Percentiles rank a stretch among this genome's conserved stretches.
Conservation (phyloP, 176 grass and related monocot genomes). For the Luzula sylvatica region DNA sequence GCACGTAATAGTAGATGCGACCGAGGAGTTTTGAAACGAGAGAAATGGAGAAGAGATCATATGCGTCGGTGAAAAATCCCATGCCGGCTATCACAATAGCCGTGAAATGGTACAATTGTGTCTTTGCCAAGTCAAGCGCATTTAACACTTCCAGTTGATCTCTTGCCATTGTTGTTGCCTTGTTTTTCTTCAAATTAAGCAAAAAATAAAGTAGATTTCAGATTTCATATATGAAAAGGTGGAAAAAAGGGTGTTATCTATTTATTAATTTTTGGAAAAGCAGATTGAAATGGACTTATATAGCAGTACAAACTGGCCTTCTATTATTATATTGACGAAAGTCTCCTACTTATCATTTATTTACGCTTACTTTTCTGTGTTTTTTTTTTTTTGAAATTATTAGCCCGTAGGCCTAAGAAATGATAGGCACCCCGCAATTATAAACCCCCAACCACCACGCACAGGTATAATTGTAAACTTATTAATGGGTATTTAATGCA, state of each 20-base stretch:
- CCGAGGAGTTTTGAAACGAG: slow-evolving; percentile 25
- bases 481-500: too few species aligned
- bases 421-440: too few species aligned
- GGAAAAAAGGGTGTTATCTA: neutral
- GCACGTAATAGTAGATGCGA: slow-evolving; percentile 28
- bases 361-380: too few species aligned
- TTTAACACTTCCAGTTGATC: slow-evolving; percentile 13
- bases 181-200: neutral
- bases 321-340: too few species aligned
- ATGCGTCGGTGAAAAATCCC: slow-evolving; percentile 37
- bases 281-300: neutral
- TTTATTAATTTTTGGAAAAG: neutral
- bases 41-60: slow-evolving; percentile 23
- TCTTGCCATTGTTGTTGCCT: slow-evolving; percentile 12
- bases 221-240: neutral
- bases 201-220: neutral
- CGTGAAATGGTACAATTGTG: slow-evolving; percentile 37
- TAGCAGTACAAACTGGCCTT: too few species aligned
- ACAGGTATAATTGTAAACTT: too few species aligned
- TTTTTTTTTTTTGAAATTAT: too few species aligned
- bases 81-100: slow-evolving; percentile 32
- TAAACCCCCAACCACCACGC: too few species aligned
- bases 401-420: too few species aligned
- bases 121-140: slow-evolving; percentile 23
- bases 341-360: too few species aligned